These are phyloP conservation scores for Allium fistulosum DNA, from an alignment of 106 monocot genomes.

Conservation along the genomic window DNA sequence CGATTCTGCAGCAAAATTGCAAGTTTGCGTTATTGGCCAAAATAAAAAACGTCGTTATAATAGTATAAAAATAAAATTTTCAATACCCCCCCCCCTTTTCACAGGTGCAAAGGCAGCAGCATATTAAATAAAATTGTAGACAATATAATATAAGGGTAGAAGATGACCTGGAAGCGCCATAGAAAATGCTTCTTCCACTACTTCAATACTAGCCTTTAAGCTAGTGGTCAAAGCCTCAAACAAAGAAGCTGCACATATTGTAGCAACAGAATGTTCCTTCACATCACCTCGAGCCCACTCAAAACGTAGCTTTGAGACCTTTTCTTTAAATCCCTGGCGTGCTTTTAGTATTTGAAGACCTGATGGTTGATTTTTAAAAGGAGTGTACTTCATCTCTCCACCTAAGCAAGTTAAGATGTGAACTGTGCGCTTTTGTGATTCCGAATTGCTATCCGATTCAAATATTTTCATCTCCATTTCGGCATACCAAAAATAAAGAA, in stretches of 20 bases:
- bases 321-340: slow-evolving; percentile 89
- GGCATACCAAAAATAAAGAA: slow-evolving; percentile 88
- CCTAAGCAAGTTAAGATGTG: slow-evolving; percentile 82
- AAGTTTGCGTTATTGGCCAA: too few species aligned
- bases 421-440: slow-evolving; percentile 39
- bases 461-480: slow-evolving; percentile 56
- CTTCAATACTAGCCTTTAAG: slow-evolving; percentile 44
- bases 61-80: too few species aligned
- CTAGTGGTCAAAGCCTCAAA: slow-evolving; percentile 73
- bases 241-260: slow-evolving; percentile 71
- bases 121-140: too few species aligned
- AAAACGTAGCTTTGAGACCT: slow-evolving; percentile 45
- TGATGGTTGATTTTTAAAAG: slow-evolving; percentile 39
- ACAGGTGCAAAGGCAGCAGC: too few species aligned
- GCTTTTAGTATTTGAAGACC: slow-evolving; percentile 54
- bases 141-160: too few species aligned
- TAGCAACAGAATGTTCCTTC: slow-evolving; percentile 61
- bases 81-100: too few species aligned
- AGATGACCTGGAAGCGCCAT: slow-evolving; percentile 72
- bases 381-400: slow-evolving; percentile 38
- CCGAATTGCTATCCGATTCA: slow-evolving; percentile 19
- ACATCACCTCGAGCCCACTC: slow-evolving; percentile 58
- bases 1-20: too few species aligned
- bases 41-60: too few species aligned
- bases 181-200: slow-evolving; percentile 66